A percentile compares a stretch with the other conserved stretches of the same genome.
Evolutionary conservation across 495 filamentous ascomycete genomes (phyloP).

Genomic region (Podospora australis): DNA sequence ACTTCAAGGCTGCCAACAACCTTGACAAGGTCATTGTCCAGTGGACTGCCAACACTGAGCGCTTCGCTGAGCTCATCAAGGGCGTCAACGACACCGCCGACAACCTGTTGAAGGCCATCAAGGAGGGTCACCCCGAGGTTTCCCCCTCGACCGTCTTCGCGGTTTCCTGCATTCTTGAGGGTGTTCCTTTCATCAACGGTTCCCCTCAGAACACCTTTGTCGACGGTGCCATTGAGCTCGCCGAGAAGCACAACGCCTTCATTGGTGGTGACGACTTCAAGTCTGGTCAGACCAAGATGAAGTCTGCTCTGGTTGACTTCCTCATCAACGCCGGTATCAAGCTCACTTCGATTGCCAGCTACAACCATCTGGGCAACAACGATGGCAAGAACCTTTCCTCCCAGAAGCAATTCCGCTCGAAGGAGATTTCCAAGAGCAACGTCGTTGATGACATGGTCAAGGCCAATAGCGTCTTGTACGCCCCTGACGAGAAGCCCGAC

Average conservation of each 20-base stretch:
- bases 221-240: constrained; percentile 81
- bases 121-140: constrained; percentile 78
- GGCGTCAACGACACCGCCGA: constrained; percentile 97
- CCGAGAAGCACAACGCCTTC: constrained; percentile 82
- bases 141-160: constrained; percentile 94
- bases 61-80: constrained; percentile 77
- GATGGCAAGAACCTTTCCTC: constrained; percentile 98
- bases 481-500: constrained; percentile 78
- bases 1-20: constrained; percentile 80
- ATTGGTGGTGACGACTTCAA: constrained; percentile 99
- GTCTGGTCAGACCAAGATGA: constrained; percentile 99
- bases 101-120: constrained; percentile 82
- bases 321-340: constrained; percentile 98
- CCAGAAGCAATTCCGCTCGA: constrained; percentile 96
- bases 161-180: constrained; percentile 86
- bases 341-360: constrained; percentile 96
- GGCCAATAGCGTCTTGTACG: constrained; percentile 86
- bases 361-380: constrained; percentile 99
- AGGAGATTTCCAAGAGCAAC: constrained; percentile 98
- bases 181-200: constrained; percentile 95
- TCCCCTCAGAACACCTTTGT: constrained; percentile 99
- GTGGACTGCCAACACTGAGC: constrained; percentile 99
- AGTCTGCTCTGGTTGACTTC: constrained; percentile 97
- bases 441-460: constrained; percentile 99
- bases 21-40: constrained; percentile 96